Base-by-base conservation (phyloP, 2,329 filamentous ascomycete species). In the Pseudogymnoascus sp. region DNA sequence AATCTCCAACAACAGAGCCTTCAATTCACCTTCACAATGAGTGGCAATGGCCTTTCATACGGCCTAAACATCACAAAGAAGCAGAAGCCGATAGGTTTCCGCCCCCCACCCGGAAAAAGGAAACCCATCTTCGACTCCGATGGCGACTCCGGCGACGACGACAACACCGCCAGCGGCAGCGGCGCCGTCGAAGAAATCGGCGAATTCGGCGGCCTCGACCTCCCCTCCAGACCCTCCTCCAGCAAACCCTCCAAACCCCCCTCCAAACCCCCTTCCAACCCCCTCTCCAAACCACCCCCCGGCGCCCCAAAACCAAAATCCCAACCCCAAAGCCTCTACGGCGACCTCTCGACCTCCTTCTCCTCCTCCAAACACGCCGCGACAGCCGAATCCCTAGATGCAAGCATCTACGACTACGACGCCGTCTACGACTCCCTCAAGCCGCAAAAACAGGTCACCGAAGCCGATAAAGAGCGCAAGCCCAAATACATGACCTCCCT, bases 331-430 rank as follows among this genome's bases (percentile, higher is more conserved):
- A 43, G 24, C 28, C 56, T 37, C 35, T 87, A 85, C 68, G 83
- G 82, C 37, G 88, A 92, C 70, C 81, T 91, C 1, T 89, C 89
- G 2, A 84, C 84, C 69, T 77, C 84, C 1, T 78, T 88, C 33
- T 79, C 84, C 31, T 84, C 88, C 26, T 83, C 84, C 61, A 85
- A 83, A 68, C 81, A 89, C 68, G 83, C 84, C 38, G 80, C 86
- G 66, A 84, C 84, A 14, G 89, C 89, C 2, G 80, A 86, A 65
- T 81, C 84, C 64, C 72, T 89, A 7, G 90, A 95, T 70, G 79
- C 89, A 1, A 87, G 85, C 59, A 87, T 95, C 68, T 95, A 93
- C 78, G 90, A 95, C 76, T 96, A 95, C 77, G 91, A 96, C 73
- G 83, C 83, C 1, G 89, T 91, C 22, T 93, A 91, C 76, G 90